These are phyloP conservation scores for Medicago ruthenica DNA, from an alignment of 306 rosid species.

Conservation along the genomic window DNA sequence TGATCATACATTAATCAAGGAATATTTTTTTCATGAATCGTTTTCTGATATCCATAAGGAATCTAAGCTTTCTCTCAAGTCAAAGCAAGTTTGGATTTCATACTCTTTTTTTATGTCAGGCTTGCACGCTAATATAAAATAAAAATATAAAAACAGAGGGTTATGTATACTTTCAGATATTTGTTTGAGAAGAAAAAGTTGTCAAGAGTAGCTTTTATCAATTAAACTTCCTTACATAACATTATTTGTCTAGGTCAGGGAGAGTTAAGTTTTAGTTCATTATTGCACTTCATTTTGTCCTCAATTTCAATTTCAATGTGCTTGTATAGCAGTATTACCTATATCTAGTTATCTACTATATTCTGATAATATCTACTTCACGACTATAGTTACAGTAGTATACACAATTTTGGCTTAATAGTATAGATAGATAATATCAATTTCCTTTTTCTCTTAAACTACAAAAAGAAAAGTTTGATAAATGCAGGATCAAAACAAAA, in stretches of 20 bases:
- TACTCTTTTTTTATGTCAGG: not conserved
- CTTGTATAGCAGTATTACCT: not conserved
- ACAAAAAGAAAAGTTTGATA: no score
- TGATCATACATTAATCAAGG: conserved; percentile 8
- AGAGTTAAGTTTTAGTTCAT: conserved; percentile 30
- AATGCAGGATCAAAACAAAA: no score
- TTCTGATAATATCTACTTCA: no score
- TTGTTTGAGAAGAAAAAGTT: not conserved
- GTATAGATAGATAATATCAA: no score
- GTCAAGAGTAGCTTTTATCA: conserved; percentile 26
- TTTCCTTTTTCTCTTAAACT: no score
- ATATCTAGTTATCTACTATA: no score
- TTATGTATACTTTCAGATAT: conserved; percentile 17
- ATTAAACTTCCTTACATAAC: not conserved
- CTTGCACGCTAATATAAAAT: conserved; percentile 1
- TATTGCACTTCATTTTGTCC: conserved; percentile 5
- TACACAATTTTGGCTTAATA: no score
- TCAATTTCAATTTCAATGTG: not conserved
- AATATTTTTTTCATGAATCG: conserved; percentile 3
- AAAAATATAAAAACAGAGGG: not conserved
- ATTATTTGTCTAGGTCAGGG: conserved; percentile 19
- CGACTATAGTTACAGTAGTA: no score
- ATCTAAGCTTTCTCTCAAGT: conserved; percentile 27
- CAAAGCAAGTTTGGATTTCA: conserved; percentile 18
- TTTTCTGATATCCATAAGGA: conserved; percentile 23